Evolutionary conservation across 345 rosid genomes (phyloP).

Genomic region (Citrus reticulata): DNA sequence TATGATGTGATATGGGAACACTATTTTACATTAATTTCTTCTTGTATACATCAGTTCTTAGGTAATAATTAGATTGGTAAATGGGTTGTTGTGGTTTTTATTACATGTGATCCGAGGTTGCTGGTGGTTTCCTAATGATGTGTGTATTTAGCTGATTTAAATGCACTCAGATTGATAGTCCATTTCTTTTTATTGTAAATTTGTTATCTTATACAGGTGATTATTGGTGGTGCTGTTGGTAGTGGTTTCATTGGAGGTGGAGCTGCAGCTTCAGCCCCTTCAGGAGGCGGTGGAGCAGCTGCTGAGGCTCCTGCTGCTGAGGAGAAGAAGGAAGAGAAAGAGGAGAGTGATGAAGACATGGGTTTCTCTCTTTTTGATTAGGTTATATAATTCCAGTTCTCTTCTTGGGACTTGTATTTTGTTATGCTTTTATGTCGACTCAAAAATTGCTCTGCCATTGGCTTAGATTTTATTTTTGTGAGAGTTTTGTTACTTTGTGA

Average conservation of each 20-base stretch:
- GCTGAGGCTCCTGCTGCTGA: constrained; percentile 45
- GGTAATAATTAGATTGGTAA: too few species aligned
- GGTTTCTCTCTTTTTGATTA: constrained; percentile 72
- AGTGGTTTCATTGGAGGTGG: constrained; percentile 49
- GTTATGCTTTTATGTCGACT: background rate
- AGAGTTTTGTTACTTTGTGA: background rate
- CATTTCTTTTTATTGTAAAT: background rate
- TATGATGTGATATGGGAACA: too few species aligned
- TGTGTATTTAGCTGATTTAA: too few species aligned
- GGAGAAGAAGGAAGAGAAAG: constrained; percentile 61
- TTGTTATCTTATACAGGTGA: constrained; percentile 29
- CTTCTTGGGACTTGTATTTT: background rate
- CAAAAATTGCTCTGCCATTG: background rate
- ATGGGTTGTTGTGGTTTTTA: too few species aligned
- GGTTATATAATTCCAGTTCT: background rate
- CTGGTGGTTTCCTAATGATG: too few species aligned
- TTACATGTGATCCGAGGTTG: too few species aligned
- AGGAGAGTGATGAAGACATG: constrained; percentile 66
- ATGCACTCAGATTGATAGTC: background rate
- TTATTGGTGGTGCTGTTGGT: constrained; percentile 42
- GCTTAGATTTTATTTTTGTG: background rate
- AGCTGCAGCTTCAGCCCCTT: constrained; percentile 34
- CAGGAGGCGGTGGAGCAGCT: constrained; percentile 46
- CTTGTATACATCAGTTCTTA: too few species aligned
- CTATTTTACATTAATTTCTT: too few species aligned